Conservation (phyloP, 441 rosid species). For the Capsella rubella region DNA sequence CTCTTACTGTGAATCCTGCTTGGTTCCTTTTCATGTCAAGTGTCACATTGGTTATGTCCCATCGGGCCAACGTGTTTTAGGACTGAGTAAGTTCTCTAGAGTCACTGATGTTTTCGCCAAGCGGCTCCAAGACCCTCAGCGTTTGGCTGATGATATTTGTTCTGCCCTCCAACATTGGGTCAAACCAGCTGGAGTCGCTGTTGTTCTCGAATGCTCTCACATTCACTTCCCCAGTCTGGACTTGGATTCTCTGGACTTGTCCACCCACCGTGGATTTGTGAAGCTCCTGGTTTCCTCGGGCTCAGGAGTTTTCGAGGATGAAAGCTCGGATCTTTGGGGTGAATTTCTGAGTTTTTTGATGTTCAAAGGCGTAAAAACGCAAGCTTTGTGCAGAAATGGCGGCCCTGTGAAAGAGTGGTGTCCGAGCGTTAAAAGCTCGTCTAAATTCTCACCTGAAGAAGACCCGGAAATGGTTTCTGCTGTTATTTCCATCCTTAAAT, state of each 20-base stretch:
- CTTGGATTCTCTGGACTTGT: conserved; percentile 47
- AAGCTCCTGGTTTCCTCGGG: conserved; percentile 66
- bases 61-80: conserved; percentile 76
- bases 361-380: conserved; percentile 62
- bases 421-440: conserved; percentile 57
- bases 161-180: conserved; percentile 77
- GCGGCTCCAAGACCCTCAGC: conserved; percentile 90
- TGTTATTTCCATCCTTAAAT: conserved; percentile 66
- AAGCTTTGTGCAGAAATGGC: conserved; percentile 42
- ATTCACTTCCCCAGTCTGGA: conserved; percentile 74
- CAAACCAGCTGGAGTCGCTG: conserved; percentile 90
- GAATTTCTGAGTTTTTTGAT: conserved; percentile 75
- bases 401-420: conserved; percentile 64
- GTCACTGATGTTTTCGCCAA: conserved; percentile 86
- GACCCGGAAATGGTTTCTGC: conserved; percentile 71
- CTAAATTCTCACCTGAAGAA: conserved; percentile 45
- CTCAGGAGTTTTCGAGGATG: conserved; percentile 75
- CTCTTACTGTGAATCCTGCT: conserved; percentile 92
- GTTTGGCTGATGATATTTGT: conserved; percentile 79
- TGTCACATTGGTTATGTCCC: conserved; percentile 95
- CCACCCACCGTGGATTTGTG: conserved; percentile 62
- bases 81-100: conserved; percentile 94
- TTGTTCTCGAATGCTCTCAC: conserved; percentile 83
- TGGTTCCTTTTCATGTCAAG: conserved; percentile 89
- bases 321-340: conserved; percentile 64